These are phyloP conservation scores for Pleurotus cornucopiae DNA, from an alignment of 768 basidiomycete genomes.

Conservation along the genomic window DNA sequence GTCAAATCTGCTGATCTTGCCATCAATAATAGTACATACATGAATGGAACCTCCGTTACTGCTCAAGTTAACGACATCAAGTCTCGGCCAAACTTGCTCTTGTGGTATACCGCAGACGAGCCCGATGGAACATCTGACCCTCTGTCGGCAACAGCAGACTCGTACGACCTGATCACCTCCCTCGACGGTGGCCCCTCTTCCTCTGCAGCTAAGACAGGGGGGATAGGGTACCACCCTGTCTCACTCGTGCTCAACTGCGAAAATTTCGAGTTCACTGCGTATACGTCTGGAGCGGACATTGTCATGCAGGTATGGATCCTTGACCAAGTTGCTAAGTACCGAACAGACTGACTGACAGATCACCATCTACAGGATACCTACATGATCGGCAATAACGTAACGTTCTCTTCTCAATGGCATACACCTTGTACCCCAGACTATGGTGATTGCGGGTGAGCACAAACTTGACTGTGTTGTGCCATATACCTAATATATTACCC, in stretches of 20 bases:
- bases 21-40: slow-evolving; percentile 46
- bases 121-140: slow-evolving; percentile 71
- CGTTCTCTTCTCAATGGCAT: slow-evolving; percentile 55
- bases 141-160: slow-evolving; percentile 48
- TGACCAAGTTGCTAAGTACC: neutral
- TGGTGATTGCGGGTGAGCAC: slow-evolving; percentile 68
- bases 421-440: slow-evolving; percentile 62
- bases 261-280: slow-evolving; percentile 59
- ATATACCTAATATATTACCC: neutral
- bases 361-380: slow-evolving; percentile 49
- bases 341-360: neutral
- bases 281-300: slow-evolving; percentile 63
- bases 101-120: slow-evolving; percentile 76
- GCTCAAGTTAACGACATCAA: slow-evolving; percentile 70
- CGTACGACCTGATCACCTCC: slow-evolving; percentile 54
- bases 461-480: neutral
- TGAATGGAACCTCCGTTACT: slow-evolving; percentile 56
- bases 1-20: slow-evolving; percentile 1
- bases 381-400: slow-evolving; percentile 57
- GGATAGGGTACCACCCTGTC: slow-evolving; percentile 60
- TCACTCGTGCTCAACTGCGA: slow-evolving; percentile 63
- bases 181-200: slow-evolving; percentile 40
- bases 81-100: slow-evolving; percentile 59
- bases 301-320: slow-evolving; percentile 32
- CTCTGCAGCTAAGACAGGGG: slow-evolving; percentile 27